A percentile compares a stretch with the other conserved stretches of the same genome.
phyloP scores from a whole-genome alignment of 2,329 filamentous ascomycete species.

The Curvularia spicifera region DNA sequence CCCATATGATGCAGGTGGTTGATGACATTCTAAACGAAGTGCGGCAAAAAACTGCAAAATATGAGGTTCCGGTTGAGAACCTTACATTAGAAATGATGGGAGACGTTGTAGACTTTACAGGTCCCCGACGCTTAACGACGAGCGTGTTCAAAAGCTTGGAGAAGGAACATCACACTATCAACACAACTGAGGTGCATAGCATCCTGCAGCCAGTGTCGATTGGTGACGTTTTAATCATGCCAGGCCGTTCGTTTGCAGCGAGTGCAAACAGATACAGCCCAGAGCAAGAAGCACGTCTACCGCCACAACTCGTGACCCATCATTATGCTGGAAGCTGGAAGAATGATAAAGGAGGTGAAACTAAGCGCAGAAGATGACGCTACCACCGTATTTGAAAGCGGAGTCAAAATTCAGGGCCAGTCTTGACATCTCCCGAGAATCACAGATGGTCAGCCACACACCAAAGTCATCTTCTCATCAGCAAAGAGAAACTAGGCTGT shows the following conservation, averaged over 20 bases:
- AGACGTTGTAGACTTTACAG: slow-evolving; percentile 42
- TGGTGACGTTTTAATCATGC: slow-evolving; percentile 36
- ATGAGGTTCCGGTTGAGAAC: slow-evolving; percentile 23
- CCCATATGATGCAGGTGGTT: slow-evolving; percentile 37
- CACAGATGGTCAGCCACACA: neutral
- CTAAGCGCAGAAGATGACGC: neutral
- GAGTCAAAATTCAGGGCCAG: neutral
- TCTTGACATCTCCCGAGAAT: neutral
- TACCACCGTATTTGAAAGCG: neutral
- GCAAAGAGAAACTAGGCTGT: neutral
- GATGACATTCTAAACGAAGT: slow-evolving; percentile 37
- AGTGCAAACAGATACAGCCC: slow-evolving; percentile 21
- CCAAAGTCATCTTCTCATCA: neutral
- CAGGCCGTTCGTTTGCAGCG: slow-evolving; percentile 25
- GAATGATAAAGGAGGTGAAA: slow-evolving; percentile 28
- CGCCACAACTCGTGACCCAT: slow-evolving; percentile 21
- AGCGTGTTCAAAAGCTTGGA: slow-evolving; percentile 36
- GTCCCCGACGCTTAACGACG: slow-evolving; percentile 34
- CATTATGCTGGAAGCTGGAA: slow-evolving; percentile 35
- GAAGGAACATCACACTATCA: slow-evolving; percentile 16
- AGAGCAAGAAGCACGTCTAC: slow-evolving; percentile 12
- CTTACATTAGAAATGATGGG: slow-evolving; percentile 31
- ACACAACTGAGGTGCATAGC: slow-evolving; percentile 25
- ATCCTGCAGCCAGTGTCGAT: slow-evolving; percentile 37
- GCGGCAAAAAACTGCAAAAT: slow-evolving; percentile 12